phyloP scores from a whole-genome alignment of 225 moss, liverwort and hornwort genomes.

The Bryoerythrophyllum caledonicum region DNA sequence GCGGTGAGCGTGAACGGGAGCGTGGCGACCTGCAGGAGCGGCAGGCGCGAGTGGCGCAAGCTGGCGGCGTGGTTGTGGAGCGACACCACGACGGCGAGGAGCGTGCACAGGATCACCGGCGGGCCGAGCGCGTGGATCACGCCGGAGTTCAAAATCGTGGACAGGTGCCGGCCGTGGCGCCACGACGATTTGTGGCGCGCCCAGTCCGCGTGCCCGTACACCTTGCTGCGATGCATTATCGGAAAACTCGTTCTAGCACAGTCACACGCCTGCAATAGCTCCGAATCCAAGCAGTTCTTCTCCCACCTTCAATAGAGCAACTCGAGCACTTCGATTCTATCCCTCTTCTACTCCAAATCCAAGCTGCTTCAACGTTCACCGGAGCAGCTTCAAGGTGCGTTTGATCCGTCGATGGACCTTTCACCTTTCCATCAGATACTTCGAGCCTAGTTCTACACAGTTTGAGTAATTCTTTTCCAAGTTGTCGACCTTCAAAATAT shows the following conservation, averaged over 20 bases:
- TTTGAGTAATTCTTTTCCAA: too few relatives aligned
- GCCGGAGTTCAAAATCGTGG: conserved; percentile 51
- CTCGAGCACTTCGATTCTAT: too few relatives aligned
- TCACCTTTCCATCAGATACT: neutral
- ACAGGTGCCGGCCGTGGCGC: conserved; percentile 59
- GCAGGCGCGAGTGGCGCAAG: conserved; percentile 4
- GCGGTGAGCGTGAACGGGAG: conserved; percentile 65
- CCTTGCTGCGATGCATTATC: conserved; percentile 36
- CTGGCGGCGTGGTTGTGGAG: conserved; percentile 40
- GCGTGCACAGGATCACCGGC: conserved; percentile 59
- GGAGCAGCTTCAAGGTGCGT: too few relatives aligned
- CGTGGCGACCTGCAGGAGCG: conserved; percentile 41
- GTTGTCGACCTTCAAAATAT: too few relatives aligned
- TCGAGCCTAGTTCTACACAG: neutral
- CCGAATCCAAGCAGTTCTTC: too few relatives aligned
- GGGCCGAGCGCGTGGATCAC: conserved; percentile 61
- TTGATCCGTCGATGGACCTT: too few relatives aligned
- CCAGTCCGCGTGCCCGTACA: conserved; percentile 70
- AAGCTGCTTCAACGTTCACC: too few relatives aligned
- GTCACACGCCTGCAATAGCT: too few relatives aligned
- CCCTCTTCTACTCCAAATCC: too few relatives aligned
- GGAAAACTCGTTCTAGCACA: too few relatives aligned
- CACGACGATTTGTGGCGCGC: conserved; percentile 55
- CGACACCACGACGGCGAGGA: conserved; percentile 50
- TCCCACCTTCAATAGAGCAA: too few relatives aligned